Evolutionary conservation across 805 yeast genomes (phyloP), one percentile per base, ranked within the genome.

Genomic region (Pichia californica): DNA sequence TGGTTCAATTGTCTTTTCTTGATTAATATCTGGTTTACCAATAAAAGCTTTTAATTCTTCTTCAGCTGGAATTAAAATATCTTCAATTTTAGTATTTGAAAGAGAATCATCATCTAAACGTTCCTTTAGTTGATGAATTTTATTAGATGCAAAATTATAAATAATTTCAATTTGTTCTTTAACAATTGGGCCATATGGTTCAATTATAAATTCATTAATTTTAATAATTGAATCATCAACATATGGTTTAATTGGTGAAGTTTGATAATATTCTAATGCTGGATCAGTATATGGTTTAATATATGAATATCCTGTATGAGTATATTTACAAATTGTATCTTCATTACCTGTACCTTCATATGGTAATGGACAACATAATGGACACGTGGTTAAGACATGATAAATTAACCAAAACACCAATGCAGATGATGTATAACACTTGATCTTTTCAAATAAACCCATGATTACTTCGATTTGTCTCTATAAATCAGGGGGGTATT

Each of bases 351-450:
- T 20, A 7, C 39, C 46, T 5, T 41, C 44, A 7, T 35, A 29
- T n/a, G 41, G 41, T 27, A 49, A 42, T 2, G 55, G 49, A 19
- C 45, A 31, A 19, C 46, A 40, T 26, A 59, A 33, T 2, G 65
- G 64, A 47, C 65, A 61, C 7, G 47, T 42, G 11, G 31, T 42
- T 23, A 33, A 19, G 16, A 61, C 39, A 43, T 61, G 60, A 31
- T 48, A 44, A 14, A 54, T 29, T 19, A 48, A 20, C 31, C 47
- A 53, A 18, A 49, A 23, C 14, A 54, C 39, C 44, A 53, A 36
- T 7, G 44, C 20, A 29, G 51, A 41, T 11, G 53, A 32, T 6
- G 52, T 13, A 31, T 46, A 47, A 31, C 54, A 47, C 46, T 54
- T 55, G 40, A 46, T 25, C 31, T 40, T 39, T 25, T 46, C 44